Conservation (phyloP, 2,329 filamentous ascomycete species). For the Aspergillus sp. region DNA sequence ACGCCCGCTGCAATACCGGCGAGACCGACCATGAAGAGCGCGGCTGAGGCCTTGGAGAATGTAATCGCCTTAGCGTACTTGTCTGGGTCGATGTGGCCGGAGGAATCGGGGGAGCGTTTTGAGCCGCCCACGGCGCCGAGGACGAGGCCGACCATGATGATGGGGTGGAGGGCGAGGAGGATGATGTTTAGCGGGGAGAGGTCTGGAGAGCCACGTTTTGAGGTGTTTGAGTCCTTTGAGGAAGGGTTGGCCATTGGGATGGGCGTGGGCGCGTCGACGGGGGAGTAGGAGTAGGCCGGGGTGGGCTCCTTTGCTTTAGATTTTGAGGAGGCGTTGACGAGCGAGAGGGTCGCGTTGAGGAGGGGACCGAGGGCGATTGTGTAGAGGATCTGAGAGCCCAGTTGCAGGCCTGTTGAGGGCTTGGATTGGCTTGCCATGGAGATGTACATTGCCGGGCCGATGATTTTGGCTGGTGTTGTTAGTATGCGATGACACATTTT, state of each 20-base stretch:
- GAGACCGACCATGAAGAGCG: neutral
- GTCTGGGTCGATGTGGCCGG: neutral
- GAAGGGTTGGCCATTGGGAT: neutral
- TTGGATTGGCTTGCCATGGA: neutral
- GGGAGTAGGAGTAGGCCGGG: too few relatives aligned
- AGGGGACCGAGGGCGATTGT: neutral
- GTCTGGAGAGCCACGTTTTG: neutral
- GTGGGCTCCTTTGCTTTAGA: neutral
- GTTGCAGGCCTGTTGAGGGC: neutral
- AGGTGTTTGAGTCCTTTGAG: too few relatives aligned
- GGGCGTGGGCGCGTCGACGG: neutral
- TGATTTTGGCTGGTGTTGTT: neutral
- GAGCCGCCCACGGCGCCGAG: neutral
- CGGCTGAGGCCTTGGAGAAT: neutral
- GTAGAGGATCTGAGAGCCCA: neutral
- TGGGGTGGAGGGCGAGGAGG: neutral
- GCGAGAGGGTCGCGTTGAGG: neutral
- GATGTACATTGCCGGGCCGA: neutral
- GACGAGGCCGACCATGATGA: neutral
- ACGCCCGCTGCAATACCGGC: neutral
- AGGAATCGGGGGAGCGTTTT: neutral
- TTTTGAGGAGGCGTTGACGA: neutral
- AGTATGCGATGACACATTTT: too few relatives aligned
- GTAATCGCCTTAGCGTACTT: neutral
- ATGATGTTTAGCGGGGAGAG: neutral